Base-by-base conservation (phyloP, 768 basidiomycete genomes). In the Russula olivacea region DNA sequence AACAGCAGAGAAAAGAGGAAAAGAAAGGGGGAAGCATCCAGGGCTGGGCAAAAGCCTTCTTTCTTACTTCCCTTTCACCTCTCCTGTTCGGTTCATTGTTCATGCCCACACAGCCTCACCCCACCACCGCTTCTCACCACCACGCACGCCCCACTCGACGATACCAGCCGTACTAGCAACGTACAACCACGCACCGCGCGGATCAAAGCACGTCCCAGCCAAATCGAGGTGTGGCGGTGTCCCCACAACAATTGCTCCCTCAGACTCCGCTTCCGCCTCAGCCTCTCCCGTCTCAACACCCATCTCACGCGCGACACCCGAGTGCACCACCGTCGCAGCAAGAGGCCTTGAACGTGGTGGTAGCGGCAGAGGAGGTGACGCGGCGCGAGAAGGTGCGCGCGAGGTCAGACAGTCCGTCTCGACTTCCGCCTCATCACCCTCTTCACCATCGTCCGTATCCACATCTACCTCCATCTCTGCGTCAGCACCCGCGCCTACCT, bases 41-140 rank as follows among this genome's bases (percentile, higher is more conserved):
- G 28, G 4, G 28, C 2, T 28, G 28, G 28, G 43, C 43, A 45
- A 21, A 19, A 21, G n/a, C 43, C 21, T n/a, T 45, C n/a, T 21
- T 11, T 10, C 19, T 19, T 2, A n/a, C 9, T n/a, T 8, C 43
- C 9, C 8, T n/a, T 45, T 2, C 43, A 2, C 8, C n/a, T 21
- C n/a, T 43, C 41, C 9, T n/a, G 19, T 43, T 47, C 11, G 3
- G 19, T 43, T 47, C 11, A 1, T 21, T 5, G 15, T 34, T 72
- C 67, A 81, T 61, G 75, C 79, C 76, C 80, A 80, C 41, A 70
- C 69, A 1, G 78, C 77, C 66, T 77, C 80, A 49, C 78, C 74
- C 85, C 86, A 90, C 87, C 87, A 91, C 55, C 81, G 76, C 77
- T 87, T 88, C 66, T 86, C 86, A 15, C 84, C 82, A 5, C 86